phyloP scores from a whole-genome alignment of 352 stramenopile genomes.

The Phytophthora colocasiae region DNA sequence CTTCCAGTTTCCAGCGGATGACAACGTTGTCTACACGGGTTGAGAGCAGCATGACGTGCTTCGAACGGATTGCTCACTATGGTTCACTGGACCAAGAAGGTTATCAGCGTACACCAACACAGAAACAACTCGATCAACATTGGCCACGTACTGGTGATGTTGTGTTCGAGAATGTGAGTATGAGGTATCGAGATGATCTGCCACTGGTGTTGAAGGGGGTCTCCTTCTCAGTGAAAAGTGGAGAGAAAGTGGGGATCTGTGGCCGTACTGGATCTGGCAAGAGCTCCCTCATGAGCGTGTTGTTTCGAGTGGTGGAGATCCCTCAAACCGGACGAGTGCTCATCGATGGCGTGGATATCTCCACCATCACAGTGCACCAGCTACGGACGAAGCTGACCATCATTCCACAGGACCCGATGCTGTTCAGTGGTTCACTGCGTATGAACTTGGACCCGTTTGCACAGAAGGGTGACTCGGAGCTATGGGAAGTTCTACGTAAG shows the following conservation, averaged over 20 bases:
- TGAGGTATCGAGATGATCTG: slow-evolving; percentile 60
- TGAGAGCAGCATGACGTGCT: slow-evolving; percentile 56
- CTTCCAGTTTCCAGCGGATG: slow-evolving; percentile 55
- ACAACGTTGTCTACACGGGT: slow-evolving; percentile 52
- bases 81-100: slow-evolving; percentile 54
- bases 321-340: slow-evolving; percentile 58
- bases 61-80: slow-evolving; percentile 50
- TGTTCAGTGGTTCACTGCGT: slow-evolving; percentile 91
- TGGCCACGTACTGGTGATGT: slow-evolving; percentile 54
- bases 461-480: slow-evolving; percentile 64
- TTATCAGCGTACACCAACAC: slow-evolving; percentile 10
- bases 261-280: slow-evolving; percentile 55
- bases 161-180: slow-evolving; percentile 49
- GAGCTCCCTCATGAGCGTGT: slow-evolving; percentile 49
- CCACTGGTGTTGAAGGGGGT: slow-evolving; percentile 48
- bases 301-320: slow-evolving; percentile 54
- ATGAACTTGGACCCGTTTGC: slow-evolving; percentile 92
- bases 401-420: slow-evolving; percentile 90
- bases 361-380: slow-evolving; percentile 38
- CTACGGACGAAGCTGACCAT: slow-evolving; percentile 46
- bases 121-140: slow-evolving; percentile 6
- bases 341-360: slow-evolving; percentile 89
- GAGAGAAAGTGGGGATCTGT: slow-evolving; percentile 87
- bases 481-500: slow-evolving; percentile 55
- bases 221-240: slow-evolving; percentile 57